A percentile compares a stretch with the other conserved stretches of the same genome.
These are phyloP conservation scores for Hemileccinum rubropunctum DNA, from an alignment of 768 basidiomycete genomes.

Conservation along the genomic window DNA sequence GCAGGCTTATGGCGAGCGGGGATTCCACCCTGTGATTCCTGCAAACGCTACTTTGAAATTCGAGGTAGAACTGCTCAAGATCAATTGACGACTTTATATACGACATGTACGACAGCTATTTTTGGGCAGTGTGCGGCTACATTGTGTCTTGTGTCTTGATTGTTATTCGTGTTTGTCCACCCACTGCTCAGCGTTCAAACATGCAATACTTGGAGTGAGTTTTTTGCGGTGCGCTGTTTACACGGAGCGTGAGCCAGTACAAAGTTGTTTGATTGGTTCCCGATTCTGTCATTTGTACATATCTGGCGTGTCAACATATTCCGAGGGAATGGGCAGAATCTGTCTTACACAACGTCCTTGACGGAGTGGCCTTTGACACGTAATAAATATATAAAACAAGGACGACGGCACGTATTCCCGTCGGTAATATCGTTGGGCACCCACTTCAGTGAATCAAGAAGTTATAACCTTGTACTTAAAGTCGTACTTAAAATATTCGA, in stretches of 20 bases:
- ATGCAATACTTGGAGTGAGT: not conserved
- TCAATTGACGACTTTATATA: constrained; percentile 40
- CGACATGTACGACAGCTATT: constrained; percentile 20
- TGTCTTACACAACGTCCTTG: not conserved
- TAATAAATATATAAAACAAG: too few species aligned
- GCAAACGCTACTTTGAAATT: constrained; percentile 72
- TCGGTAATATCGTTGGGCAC: too few species aligned
- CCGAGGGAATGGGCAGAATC: not conserved
- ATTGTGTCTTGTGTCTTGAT: constrained; percentile 26
- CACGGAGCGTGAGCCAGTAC: not conserved
- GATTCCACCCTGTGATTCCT: constrained; percentile 80
- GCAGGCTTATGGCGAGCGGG: constrained; percentile 71
- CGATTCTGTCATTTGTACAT: not conserved
- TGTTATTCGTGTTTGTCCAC: constrained; percentile 17
- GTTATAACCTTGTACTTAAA: too few species aligned
- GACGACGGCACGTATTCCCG: too few species aligned
- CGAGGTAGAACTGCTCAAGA: constrained; percentile 79
- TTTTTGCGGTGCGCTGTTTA: not conserved
- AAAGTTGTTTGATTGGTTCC: not conserved
- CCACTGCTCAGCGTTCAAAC: not conserved
- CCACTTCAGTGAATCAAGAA: not conserved
- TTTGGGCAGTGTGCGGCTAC: constrained; percentile 15
- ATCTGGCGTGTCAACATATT: not conserved
- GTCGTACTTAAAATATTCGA: too few species aligned
- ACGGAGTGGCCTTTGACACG: not conserved